These are phyloP conservation scores for Lachnellula cervina DNA, from an alignment of 2,329 filamentous ascomycete species.

Conservation along the genomic window DNA sequence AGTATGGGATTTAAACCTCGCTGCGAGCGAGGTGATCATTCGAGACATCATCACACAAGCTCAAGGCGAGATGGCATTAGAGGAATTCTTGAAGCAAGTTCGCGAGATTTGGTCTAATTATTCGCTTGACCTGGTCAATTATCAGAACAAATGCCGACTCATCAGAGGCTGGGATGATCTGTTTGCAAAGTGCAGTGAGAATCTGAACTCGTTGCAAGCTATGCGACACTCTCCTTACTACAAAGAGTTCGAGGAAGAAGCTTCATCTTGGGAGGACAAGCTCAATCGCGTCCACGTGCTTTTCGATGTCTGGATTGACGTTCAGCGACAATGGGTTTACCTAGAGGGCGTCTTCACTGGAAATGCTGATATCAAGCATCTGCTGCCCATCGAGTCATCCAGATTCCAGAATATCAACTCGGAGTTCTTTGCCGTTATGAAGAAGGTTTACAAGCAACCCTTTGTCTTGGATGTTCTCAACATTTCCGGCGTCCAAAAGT, in stretches of 20 bases:
- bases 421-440: conserved; percentile 98
- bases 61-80: conserved; percentile 95
- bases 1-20: conserved; percentile 94
- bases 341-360: conserved; percentile 98
- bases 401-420: conserved; percentile 99
- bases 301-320: conserved; percentile 99
- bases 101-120: conserved; percentile 97
- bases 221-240: conserved; percentile 99
- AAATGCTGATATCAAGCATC: conserved; percentile 97
- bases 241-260: conserved; percentile 98
- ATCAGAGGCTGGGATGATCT: conserved; percentile 98
- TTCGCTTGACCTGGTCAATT: conserved; percentile 87
- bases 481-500: conserved; percentile 94
- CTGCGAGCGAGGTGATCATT: conserved; percentile 80
- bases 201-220: conserved; percentile 92
- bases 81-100: conserved; percentile 95
- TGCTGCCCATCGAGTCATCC: conserved; percentile 92
- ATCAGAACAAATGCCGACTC: conserved; percentile 95
- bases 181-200: conserved; percentile 97
- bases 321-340: conserved; percentile 99
- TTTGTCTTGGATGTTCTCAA: conserved; percentile 94
- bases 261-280: conserved; percentile 94
- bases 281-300: conserved; percentile 94
- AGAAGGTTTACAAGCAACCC: conserved; percentile 96
- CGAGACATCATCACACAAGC: conserved; percentile 92